A percentile compares a stretch with the other conserved stretches of the same genome.
These are phyloP conservation scores for Leccinum variabile DNA, from an alignment of 1,284 basidiomycete genomes.

Conservation along the genomic window DNA sequence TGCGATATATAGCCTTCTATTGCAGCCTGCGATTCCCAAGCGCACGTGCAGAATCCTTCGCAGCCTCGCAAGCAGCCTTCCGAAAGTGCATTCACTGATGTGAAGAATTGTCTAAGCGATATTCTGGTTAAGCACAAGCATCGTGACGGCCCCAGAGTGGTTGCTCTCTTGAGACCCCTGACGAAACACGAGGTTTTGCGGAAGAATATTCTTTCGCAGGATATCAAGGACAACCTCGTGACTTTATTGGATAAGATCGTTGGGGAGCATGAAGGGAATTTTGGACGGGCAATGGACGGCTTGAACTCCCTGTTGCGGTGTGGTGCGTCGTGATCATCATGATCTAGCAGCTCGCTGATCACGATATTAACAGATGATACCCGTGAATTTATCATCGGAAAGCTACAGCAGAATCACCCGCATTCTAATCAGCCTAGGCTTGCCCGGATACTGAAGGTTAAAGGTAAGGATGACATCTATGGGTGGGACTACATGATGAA, in stretches of 20 bases:
- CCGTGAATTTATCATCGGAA: neutral
- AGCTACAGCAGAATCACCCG: neutral
- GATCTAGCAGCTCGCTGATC: neutral
- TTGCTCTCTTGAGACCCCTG: slow-evolving; percentile 27
- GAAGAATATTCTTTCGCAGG: slow-evolving; percentile 16
- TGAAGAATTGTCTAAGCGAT: slow-evolving; percentile 6
- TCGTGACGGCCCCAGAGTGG: slow-evolving; percentile 22
- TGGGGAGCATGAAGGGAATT: slow-evolving; percentile 2
- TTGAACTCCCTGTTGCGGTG: slow-evolving; percentile 23
- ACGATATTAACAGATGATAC: neutral
- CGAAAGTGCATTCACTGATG: slow-evolving; percentile 7
- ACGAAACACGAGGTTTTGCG: slow-evolving; percentile 19
- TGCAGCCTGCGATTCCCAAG: slow-evolving; percentile 12
- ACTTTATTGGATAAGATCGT: slow-evolving; percentile 19
- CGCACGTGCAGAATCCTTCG: neutral
- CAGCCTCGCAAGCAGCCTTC: neutral
- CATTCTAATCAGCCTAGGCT: neutral
- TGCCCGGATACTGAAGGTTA: neutral
- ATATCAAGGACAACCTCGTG: slow-evolving; percentile 19
- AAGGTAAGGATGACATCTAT: slow-evolving; percentile 5
- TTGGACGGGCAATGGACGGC: slow-evolving; percentile 27
- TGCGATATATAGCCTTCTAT: neutral
- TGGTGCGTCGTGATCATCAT: slow-evolving; percentile 12
- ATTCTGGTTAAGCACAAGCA: slow-evolving; percentile 21
- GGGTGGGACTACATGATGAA: neutral